Evolutionary conservation across 345 rosid species (phyloP).

Genomic region (Syzygium aromaticum): DNA sequence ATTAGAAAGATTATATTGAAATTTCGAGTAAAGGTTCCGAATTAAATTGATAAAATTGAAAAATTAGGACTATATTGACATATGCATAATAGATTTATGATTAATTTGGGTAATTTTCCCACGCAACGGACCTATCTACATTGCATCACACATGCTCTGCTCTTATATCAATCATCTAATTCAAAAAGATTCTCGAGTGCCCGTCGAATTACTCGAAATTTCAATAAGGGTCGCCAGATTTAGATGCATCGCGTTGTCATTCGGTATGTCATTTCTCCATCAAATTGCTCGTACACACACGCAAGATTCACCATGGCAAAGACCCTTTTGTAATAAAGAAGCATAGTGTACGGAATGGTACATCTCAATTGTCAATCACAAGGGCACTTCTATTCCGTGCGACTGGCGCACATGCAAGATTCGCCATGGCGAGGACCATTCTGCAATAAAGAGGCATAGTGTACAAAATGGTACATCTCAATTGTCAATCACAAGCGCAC

Average conservation of each 20-base stretch:
- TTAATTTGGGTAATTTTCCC: background rate
- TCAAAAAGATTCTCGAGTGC: background rate
- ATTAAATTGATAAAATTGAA: background rate
- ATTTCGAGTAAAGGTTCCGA: fast-evolving
- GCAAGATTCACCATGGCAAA: background rate
- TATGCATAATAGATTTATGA: fast-evolving
- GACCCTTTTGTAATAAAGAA: background rate
- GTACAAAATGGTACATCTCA: background rate
- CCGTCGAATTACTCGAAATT: background rate
- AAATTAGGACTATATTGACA: fast-evolving
- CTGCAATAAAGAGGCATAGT: background rate
- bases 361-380: background rate
- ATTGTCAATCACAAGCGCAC: background rate
- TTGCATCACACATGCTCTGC: fast-evolving
- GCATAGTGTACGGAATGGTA: background rate
- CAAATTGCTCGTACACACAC: background rate
- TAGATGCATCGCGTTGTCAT: fast-evolving
- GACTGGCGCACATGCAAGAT: background rate
- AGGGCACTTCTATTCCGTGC: background rate
- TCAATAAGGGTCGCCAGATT: background rate
- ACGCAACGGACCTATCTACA: background rate
- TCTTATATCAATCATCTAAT: background rate
- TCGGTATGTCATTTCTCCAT: background rate
- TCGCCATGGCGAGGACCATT: too few species aligned
- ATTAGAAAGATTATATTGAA: fast-evolving